These are phyloP conservation scores for Ruellia speciosa DNA, from an alignment of 305 asterid genomes.

Conservation along the genomic window DNA sequence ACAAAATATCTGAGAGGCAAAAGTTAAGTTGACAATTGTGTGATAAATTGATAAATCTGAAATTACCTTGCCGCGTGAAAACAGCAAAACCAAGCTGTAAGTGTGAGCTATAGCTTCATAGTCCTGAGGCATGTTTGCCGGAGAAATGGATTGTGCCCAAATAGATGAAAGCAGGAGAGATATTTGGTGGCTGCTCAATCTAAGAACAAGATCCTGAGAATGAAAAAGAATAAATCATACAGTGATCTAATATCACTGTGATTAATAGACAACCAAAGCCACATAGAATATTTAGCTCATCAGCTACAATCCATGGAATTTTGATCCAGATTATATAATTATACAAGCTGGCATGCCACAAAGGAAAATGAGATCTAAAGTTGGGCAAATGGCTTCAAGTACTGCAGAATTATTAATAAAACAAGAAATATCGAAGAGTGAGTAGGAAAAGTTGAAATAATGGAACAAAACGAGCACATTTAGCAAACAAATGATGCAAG, in stretches of 20 bases:
- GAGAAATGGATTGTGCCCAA: slow-evolving; percentile 78
- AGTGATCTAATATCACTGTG: neutral
- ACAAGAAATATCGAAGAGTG: too few relatives aligned
- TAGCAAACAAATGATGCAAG: neutral
- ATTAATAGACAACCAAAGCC: neutral
- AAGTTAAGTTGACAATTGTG: neutral
- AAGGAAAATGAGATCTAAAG: too few relatives aligned
- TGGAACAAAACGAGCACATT: neutral
- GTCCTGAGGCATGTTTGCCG: slow-evolving; percentile 82
- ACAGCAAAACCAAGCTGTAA: slow-evolving; percentile 78
- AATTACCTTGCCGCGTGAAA: slow-evolving; percentile 88
- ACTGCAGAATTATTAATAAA: too few relatives aligned
- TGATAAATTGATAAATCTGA: neutral
- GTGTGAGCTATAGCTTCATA: slow-evolving; percentile 98
- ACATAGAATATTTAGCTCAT: too few relatives aligned
- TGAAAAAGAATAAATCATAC: neutral
- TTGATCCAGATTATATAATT: too few relatives aligned
- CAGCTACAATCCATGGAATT: too few relatives aligned
- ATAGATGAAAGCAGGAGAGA: slow-evolving; percentile 74
- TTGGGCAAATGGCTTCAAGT: too few relatives aligned
- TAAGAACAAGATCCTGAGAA: slow-evolving; percentile 60
- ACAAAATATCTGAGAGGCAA: neutral
- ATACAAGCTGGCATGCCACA: too few relatives aligned
- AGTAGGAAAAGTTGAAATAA: too few relatives aligned
- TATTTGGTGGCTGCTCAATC: slow-evolving; percentile 96